A percentile compares a stretch with the other conserved stretches of the same genome.
Evolutionary conservation across 495 filamentous ascomycete species (phyloP).

Genomic region (Podospora pseudoanserina): DNA sequence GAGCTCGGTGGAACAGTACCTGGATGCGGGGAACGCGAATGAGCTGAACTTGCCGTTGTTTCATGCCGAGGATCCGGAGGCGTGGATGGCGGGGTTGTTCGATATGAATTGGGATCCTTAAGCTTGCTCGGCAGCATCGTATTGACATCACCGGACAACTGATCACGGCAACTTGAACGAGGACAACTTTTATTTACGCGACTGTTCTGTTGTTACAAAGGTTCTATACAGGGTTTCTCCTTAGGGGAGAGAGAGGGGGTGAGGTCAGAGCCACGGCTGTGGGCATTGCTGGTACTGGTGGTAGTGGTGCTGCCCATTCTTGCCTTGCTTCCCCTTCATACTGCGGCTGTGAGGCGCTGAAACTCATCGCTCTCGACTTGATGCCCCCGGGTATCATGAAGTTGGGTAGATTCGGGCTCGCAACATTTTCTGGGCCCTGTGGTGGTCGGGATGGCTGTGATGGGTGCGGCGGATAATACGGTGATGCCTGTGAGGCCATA

Average conservation of each 20-base stretch:
- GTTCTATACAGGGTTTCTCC: constrained; percentile 4
- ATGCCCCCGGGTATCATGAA: constrained; percentile 26
- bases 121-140: background rate
- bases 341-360: constrained; percentile 7
- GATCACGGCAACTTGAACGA: background rate
- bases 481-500: background rate
- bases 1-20: background rate
- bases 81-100: constrained; percentile 29
- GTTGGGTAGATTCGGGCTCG: constrained; percentile 12
- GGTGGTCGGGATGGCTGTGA: background rate
- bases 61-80: constrained; percentile 19
- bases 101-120: constrained; percentile 27
- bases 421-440: background rate
- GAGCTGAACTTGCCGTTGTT: constrained; percentile 17
- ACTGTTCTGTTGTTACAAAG: background rate
- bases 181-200: background rate
- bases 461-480: background rate
- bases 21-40: constrained; percentile 10
- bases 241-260: background rate
- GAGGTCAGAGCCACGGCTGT: background rate
- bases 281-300: constrained; percentile 4
- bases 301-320: constrained; percentile 4
- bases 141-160: background rate
- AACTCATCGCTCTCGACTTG: constrained; percentile 16
- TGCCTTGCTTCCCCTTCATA: background rate